Percentiles rank a stretch among this genome's conserved stretches.
These are phyloP conservation scores for Fusarium coffeatum DNA, from an alignment of 2,329 filamentous ascomycete species.

Conservation along the genomic window DNA sequence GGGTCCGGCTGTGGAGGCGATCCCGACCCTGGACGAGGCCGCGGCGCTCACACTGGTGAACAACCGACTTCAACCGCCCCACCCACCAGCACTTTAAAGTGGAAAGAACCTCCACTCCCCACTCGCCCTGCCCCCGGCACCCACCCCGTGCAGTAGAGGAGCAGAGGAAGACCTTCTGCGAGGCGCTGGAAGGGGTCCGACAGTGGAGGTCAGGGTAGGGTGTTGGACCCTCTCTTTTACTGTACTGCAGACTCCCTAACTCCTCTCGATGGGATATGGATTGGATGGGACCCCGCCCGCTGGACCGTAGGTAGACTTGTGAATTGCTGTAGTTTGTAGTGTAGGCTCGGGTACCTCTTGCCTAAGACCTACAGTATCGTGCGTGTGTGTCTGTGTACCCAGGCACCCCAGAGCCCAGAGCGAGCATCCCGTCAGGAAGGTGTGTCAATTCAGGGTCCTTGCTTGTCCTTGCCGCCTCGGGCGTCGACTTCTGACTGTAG, in stretches of 20 bases:
- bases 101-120: constrained; percentile 3
- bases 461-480: constrained; percentile 5
- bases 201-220: constrained; percentile 13
- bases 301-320: constrained; percentile 10
- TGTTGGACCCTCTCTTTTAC: constrained; percentile 15
- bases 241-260: background rate
- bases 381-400: background rate
- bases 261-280: background rate
- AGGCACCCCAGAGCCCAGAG: constrained; percentile 6
- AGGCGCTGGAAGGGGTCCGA: constrained; percentile 21
- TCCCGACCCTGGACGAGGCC: constrained; percentile 34
- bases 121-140: constrained; percentile 20
- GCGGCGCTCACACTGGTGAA: constrained; percentile 11
- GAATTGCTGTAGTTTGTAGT: background rate
- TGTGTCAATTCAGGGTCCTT: constrained; percentile 45
- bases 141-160: background rate
- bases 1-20: constrained; percentile 40
- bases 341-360: background rate
- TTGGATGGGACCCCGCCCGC: constrained; percentile 28
- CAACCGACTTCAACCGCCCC: constrained; percentile 18
- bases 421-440: constrained; percentile 25
- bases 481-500: constrained; percentile 10
- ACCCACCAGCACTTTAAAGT: constrained; percentile 21
- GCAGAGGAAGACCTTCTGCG: constrained; percentile 6
- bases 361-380: constrained; percentile 3